Conservation (phyloP, 306 rosid genomes). For the Benincasa hispida region DNA sequence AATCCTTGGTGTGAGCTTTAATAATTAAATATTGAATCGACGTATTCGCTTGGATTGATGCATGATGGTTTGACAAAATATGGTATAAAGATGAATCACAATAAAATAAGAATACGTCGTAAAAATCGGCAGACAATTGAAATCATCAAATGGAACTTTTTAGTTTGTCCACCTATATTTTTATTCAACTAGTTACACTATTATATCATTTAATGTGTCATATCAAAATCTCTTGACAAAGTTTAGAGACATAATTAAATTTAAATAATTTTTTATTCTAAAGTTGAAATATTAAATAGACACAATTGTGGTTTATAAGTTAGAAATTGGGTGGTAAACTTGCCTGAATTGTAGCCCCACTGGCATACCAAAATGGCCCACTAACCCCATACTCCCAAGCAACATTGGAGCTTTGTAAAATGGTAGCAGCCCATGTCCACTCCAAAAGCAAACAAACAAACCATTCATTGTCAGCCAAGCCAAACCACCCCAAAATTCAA, state of each 20-base stretch:
- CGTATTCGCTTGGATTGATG: background rate
- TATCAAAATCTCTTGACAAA: background rate
- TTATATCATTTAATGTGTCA: too few relatives aligned
- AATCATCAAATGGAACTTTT: too few relatives aligned
- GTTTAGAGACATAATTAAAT: background rate
- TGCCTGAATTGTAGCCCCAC: conserved; percentile 95
- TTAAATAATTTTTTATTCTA: too few relatives aligned
- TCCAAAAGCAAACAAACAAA: conserved; percentile 21
- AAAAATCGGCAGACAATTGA: too few relatives aligned
- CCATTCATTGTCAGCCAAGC: background rate
- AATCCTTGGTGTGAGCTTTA: too few relatives aligned
- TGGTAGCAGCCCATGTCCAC: conserved; percentile 99
- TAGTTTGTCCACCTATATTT: too few relatives aligned
- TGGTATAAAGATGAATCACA: background rate
- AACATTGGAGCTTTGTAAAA: conserved; percentile 86
- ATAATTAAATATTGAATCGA: too few relatives aligned
- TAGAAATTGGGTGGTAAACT: background rate
- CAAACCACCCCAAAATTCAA: background rate
- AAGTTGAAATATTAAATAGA: background rate
- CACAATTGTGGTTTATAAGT: background rate
- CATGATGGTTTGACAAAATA: background rate
- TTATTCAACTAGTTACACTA: background rate
- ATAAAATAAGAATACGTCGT: background rate
- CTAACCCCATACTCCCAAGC: conserved; percentile 96
- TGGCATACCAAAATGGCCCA: conserved; percentile 98